Evolutionary conservation across 192 early-diverging fungal genomes (phyloP).

Genomic region (Phlyctochytrium arcticum): DNA sequence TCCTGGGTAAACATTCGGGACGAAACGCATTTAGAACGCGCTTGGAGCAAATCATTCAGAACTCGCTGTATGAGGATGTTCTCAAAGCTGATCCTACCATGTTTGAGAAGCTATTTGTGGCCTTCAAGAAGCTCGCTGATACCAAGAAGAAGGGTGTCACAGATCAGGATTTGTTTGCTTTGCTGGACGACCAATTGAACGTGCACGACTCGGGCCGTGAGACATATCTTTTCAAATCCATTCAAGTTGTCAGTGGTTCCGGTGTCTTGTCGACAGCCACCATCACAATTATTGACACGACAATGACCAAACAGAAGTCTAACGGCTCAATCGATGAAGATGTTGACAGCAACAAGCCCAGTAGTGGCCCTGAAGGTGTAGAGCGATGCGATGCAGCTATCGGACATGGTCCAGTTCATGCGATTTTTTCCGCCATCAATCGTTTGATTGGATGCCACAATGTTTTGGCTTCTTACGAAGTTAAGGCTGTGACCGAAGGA

Average conservation of each 20-base stretch:
- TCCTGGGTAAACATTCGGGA: slow-evolving; percentile 96
- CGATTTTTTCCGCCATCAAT: slow-evolving; percentile 86
- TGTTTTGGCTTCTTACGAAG: slow-evolving; percentile 78
- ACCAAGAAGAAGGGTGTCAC: slow-evolving; percentile 74
- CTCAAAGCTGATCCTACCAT: slow-evolving; percentile 50
- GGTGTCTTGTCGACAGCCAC: slow-evolving; percentile 76
- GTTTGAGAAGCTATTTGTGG: slow-evolving; percentile 77
- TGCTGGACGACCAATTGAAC: slow-evolving; percentile 75
- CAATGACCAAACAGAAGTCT: not conserved
- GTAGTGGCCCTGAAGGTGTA: slow-evolving; percentile 11
- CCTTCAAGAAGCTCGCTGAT: slow-evolving; percentile 93
- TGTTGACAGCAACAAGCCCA: not conserved
- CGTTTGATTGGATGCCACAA: slow-evolving; percentile 70
- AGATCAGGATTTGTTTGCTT: slow-evolving; percentile 84
- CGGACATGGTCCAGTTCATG: slow-evolving; percentile 85
- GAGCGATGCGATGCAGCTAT: slow-evolving; percentile 70
- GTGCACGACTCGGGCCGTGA: slow-evolving; percentile 35
- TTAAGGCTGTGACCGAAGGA: slow-evolving; percentile 81
- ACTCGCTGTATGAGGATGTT: slow-evolving; percentile 42
- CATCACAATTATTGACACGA: slow-evolving; percentile 66
- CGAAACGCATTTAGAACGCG: slow-evolving; percentile 86
- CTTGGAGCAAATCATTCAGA: slow-evolving; percentile 68
- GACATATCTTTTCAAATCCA: slow-evolving; percentile 60
- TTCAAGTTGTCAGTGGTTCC: slow-evolving; percentile 79
- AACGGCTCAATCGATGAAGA: slow-evolving; percentile 15